A percentile compares a stretch with the other conserved stretches of the same genome.
Evolutionary conservation across 163 green algal species (phyloP).

Genomic region (Scenedesmus sp.): DNA sequence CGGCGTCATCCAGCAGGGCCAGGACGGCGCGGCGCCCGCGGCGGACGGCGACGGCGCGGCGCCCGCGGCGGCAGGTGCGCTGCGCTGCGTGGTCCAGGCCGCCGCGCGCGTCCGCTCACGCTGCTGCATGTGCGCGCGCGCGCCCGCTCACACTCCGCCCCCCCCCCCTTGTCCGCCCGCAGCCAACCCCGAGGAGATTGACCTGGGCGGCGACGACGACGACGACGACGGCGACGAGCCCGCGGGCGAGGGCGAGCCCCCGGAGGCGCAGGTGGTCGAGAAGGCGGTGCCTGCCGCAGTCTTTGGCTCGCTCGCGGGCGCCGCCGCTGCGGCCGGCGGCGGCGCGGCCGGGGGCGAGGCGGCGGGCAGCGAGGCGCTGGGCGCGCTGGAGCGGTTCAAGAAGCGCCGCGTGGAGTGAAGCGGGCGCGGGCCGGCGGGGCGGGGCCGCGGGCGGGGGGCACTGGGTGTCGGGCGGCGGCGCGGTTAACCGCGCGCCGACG

Average conservation of each 20-base stretch:
- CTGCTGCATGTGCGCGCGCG: too few species aligned
- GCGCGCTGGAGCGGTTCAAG: constrained; percentile 69
- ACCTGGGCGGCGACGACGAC: constrained; percentile 80
- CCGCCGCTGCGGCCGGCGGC: constrained; percentile 38
- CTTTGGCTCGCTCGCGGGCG: constrained; percentile 75
- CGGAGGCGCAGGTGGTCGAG: constrained; percentile 63
- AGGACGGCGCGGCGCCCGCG: constrained; percentile 27
- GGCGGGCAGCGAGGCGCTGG: too few species aligned
- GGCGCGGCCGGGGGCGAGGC: constrained; percentile 40
- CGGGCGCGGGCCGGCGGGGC: background rate
- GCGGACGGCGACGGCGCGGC: background rate
- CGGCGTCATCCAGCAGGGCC: constrained; percentile 77
- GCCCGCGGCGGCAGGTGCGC: background rate
- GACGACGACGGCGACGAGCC: constrained; percentile 85
- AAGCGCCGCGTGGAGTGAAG: constrained; percentile 46
- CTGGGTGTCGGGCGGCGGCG: too few species aligned
- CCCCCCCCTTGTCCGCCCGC: background rate
- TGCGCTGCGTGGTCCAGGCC: background rate
- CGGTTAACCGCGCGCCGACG: too few species aligned
- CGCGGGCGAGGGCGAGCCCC: constrained; percentile 64
- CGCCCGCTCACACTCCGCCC: too few species aligned
- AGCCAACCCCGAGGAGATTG: constrained; percentile 94
- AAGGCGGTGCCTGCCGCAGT: constrained; percentile 82
- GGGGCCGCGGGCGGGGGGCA: too few species aligned
- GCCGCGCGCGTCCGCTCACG: background rate